Base-by-base conservation (phyloP, 441 rosid species). In the Codiaeum variegatum region DNA sequence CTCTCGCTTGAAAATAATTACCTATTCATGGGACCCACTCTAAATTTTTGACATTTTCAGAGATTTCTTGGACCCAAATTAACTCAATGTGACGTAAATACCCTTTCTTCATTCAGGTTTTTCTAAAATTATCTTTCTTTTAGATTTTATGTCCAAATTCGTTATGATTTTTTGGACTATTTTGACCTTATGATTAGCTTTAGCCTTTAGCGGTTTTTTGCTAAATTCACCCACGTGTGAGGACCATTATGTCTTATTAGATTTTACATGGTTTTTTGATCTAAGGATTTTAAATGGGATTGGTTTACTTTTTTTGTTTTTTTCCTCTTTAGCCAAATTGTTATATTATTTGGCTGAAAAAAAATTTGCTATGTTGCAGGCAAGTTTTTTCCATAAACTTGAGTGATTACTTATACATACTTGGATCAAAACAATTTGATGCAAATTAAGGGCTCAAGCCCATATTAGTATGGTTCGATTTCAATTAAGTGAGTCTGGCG, bases 21-120 rank as follows among this genome's bases (percentile, higher is more conserved):
- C 55, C 62, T 28, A 32, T 52, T 58, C 10, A 7, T 15, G 65
- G 72, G 63, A 10, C 73, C 73, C 65, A 69, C 72, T 54, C 29
- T 13, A 5, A 32, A 56, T 56, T 23, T 55, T 51, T 56, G 72
- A 55, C 52, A 55, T 5, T 29, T 58, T 58, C 65, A 24, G 55
- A 58, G 65, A 40, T 56, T 69, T 69, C 65, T 56, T 58, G 55
- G 40, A 18, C 36, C 64, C 16, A 40, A 56, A 69, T 58, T 69
- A 69, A 36, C 38, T 40, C 65, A 2, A 6, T 15, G 24, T 47
- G 62, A 38, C 62, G 15, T 4, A 11, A 40, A 12, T 58, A 68
- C 38, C 63, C 73, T 56, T 56, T 1, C 44, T 6, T 44, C 44
- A 9, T 10, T 40, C 44, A 15, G 52, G 16, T 46, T 46, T 15